These are phyloP conservation scores for Xylaria polymorpha DNA, from an alignment of 2,329 filamentous ascomycete species.

Conservation along the genomic window DNA sequence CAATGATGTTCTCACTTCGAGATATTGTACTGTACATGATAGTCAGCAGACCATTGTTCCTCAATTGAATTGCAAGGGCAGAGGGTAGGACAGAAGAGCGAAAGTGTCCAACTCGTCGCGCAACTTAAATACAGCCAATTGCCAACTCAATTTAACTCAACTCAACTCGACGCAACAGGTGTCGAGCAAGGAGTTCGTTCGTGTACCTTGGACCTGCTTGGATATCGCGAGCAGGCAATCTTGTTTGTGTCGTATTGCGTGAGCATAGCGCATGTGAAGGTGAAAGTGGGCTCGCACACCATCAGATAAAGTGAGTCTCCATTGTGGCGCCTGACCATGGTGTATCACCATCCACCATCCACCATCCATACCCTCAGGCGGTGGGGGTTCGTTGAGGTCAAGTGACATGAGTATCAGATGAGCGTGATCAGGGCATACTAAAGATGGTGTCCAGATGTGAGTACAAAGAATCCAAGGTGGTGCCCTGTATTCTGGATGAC, in stretches of 20 bases:
- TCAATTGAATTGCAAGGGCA: slow-evolving; percentile 8
- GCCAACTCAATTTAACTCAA: neutral
- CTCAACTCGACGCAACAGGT: neutral
- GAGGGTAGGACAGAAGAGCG: neutral
- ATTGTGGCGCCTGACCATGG: slow-evolving; percentile 44
- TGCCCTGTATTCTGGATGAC: slow-evolving; percentile 10
- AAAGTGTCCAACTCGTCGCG: neutral
- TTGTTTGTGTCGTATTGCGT: slow-evolving; percentile 14
- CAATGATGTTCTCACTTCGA: neutral
- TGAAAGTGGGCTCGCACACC: slow-evolving; percentile 48
- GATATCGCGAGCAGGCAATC: neutral
- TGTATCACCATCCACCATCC: slow-evolving; percentile 25
- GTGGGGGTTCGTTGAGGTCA: slow-evolving; percentile 43
- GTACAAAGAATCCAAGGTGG: slow-evolving; percentile 20
- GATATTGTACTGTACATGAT: neutral
- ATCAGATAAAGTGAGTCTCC: slow-evolving; percentile 34
- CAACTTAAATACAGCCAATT: neutral
- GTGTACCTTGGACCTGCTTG: neutral
- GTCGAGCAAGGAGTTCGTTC: neutral
- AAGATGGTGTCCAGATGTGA: slow-evolving; percentile 32
- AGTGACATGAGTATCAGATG: slow-evolving; percentile 44
- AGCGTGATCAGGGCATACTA: slow-evolving; percentile 43
- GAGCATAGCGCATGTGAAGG: slow-evolving; percentile 47
- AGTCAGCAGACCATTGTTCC: neutral
- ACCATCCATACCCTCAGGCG: slow-evolving; percentile 36